Evolutionary conservation across 768 basidiomycete genomes (phyloP).

Genomic region (Lentinus brumalis): DNA sequence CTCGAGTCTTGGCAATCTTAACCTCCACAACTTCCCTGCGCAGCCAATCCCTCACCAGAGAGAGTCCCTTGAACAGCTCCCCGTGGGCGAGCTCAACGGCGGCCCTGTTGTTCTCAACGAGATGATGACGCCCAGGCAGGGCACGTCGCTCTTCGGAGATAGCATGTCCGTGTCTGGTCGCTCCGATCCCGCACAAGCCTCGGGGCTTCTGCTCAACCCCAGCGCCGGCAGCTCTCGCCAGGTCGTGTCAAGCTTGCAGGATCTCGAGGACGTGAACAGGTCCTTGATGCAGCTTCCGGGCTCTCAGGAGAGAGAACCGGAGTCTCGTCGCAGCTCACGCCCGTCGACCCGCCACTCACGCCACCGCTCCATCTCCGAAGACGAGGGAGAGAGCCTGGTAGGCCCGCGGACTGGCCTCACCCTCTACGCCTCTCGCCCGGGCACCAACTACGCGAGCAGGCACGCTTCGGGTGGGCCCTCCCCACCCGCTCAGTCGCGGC

Average conservation of each 20-base stretch:
- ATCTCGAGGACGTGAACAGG: conserved; percentile 17
- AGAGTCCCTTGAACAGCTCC: conserved; percentile 8
- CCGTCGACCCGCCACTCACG: conserved; percentile 14
- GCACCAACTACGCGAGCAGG: conserved; percentile 2
- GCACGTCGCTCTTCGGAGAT: not conserved
- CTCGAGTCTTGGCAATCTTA: conserved; percentile 16
- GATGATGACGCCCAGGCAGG: conserved; percentile 7
- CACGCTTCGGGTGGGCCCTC: not conserved
- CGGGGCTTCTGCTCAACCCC: conserved; percentile 2
- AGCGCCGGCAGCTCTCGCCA: conserved; percentile 14
- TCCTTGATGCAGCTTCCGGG: conserved; percentile 11
- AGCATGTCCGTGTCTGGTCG: conserved; percentile 3
- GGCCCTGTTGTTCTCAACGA: conserved; percentile 6
- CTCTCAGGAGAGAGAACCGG: not conserved
- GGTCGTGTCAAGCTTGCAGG: conserved; percentile 18
- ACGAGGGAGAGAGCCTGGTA: conserved; percentile 1
- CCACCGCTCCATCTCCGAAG: conserved; percentile 7
- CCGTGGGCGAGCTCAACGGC: conserved; percentile 11
- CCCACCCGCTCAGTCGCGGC: not conserved
- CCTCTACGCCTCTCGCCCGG: conserved; percentile 18
- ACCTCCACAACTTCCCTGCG: conserved; percentile 11
- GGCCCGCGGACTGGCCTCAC: conserved; percentile 20
- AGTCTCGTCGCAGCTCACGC: conserved; percentile 7
- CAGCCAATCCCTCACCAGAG: not conserved
- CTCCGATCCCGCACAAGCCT: not conserved